Conservation (phyloP, 78 protist genomes). For the Dictyostelium firmibasis region DNA sequence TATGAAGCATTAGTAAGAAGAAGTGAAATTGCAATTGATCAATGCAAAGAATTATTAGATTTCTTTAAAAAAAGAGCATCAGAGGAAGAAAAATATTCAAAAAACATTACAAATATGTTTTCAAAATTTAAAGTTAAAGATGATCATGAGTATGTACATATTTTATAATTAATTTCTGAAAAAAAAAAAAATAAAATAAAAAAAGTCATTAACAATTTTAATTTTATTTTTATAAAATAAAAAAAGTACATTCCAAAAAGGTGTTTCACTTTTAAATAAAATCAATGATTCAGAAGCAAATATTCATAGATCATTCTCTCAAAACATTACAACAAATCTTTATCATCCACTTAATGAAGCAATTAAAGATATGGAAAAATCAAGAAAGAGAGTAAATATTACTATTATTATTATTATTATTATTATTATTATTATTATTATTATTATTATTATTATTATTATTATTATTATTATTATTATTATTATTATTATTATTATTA, state of each 20-base stretch:
- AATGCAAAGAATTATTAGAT: conserved; percentile 60
- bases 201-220: background rate
- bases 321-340: conserved; percentile 40
- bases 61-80: conserved; percentile 60
- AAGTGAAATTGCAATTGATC: conserved; percentile 59
- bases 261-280: conserved; percentile 5
- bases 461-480: too few species aligned
- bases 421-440: too few species aligned
- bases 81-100: conserved; percentile 51
- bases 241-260: conserved; percentile 51
- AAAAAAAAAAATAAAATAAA: background rate
- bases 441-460: too few species aligned
- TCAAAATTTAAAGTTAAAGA: conserved; percentile 64
- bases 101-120: conserved; percentile 12
- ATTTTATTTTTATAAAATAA: background rate
- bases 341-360: conserved; percentile 48
- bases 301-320: conserved; percentile 53
- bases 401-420: background rate
- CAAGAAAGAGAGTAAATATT: conserved; percentile 38
- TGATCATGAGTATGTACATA: conserved; percentile 48
- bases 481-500: too few species aligned
- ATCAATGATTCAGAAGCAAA: conserved; percentile 43
- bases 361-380: conserved; percentile 61
- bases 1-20: conserved; percentile 40
- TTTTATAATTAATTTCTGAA: background rate